Evolutionary conservation across 768 basidiomycete genomes (phyloP), one percentile per base, ranked within the genome.

Genomic region (Agaricus blazei): DNA sequence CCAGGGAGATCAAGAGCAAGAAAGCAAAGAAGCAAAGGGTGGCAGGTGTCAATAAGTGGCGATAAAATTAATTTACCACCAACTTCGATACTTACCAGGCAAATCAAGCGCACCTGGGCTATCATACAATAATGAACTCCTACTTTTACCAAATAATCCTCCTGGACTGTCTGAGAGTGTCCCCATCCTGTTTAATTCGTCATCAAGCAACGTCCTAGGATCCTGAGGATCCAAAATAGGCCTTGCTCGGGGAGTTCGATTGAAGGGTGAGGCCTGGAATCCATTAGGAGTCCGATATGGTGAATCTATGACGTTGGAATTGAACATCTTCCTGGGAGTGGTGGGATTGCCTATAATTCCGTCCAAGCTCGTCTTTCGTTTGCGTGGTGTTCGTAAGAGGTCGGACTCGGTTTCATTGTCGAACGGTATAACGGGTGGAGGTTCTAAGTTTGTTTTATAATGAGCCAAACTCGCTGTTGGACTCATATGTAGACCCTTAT

Each of bases 201-300:
- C 90, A 47, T 89, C 86, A 24, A 91, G 71, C 42, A 89, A 62
- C 31, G 78, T 72, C 31, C 79, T 72, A 3, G 88, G 86, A 67
- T 90, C 86, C 59, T 87, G 83, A 29, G 88, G 87, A 64, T 90
- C 88, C 59, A 81, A 83, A 31, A 87, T 74, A 27, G 63, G 71
- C 57, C 78, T 69, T 43, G 78, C 73, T 11, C 74, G 74, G 3
- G 81, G 83, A 11, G 81, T 76, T 44, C 75, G 72, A 60, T 36
- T 54, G 24, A 71, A 75, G 8, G 75, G 73, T 37, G 72, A 75
- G 14, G 57, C 47, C 26, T 52, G 58, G n/a, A 62, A 52, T 46
- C 62, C 48, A 56, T 49, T 52, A 23, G 68, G 70, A n/a, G 67
- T 72, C 6, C 69, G 67, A 59, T 72, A 74, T 31, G 74, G 73